Base-by-base conservation (phyloP, 345 rosid genomes). In the Lagerstroemia speciosa region DNA sequence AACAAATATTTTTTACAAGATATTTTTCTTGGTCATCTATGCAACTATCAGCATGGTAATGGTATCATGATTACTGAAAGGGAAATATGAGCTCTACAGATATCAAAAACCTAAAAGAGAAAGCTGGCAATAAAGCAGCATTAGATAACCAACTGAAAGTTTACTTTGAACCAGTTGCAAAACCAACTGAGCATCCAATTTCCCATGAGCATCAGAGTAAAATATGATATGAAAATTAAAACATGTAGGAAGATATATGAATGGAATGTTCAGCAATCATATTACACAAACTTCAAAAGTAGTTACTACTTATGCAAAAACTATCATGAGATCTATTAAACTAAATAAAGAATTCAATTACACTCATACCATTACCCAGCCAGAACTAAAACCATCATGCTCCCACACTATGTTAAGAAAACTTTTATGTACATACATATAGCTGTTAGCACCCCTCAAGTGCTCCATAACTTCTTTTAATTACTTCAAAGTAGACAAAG, bases 141-240 rank as follows among this genome's bases (percentile, higher is more conserved):
- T n/a, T 7, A 55, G 29, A 55, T 26, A n/a, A 72, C 71, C 71
- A n/a, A 71, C 83, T 75, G 84, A 76, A 79, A 75, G 76, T 63
- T 2, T 26, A 32, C n/a, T 48, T 53, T 71, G 72, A 76, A 70
- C 79, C 69, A 72, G 46, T 72, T 75, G 58, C 55, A 79, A 57
- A 74, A 76, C 78, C 83, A 75, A 79, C 64, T 61, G 61, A 55
- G 31, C 61, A 55, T 12, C 12, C 16, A 22, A 22, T 55, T 53
- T 24, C 30, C 81, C 81, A 76, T 76, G 82, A 75, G 82, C 83
- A 83, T 78, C 83, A 77, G 83, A 83, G 72, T 77, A 63, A 78
- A 74, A 74, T 75, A 80, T 78, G 26, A 14, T 7, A 53, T n/a
- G 29, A 53, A 53, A 53, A 53, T 1, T 11, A n/a, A n/a, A 24